Conservation (phyloP, 2,329 filamentous ascomycete species). For the Fusarium duplospermum region DNA sequence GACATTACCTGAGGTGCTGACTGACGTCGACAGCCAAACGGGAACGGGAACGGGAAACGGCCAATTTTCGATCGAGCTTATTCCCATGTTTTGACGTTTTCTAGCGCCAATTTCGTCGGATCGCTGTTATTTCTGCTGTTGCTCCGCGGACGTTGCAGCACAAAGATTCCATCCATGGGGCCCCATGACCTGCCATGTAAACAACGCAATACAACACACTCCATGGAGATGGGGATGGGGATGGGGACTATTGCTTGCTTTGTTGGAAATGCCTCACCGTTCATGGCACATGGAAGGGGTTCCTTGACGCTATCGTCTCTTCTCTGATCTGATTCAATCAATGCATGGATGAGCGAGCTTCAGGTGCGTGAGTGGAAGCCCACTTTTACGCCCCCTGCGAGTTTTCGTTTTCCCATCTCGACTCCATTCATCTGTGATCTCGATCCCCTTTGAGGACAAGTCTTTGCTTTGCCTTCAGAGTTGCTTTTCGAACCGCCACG, state of each 20-base stretch:
- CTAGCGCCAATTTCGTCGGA: constrained; percentile 5
- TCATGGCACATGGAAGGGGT: constrained; percentile 12
- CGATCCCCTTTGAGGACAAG: not conserved
- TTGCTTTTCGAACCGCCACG: not conserved
- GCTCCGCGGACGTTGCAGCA: not conserved
- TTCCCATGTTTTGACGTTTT: not conserved
- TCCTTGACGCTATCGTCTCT: not conserved
- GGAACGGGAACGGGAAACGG: not conserved
- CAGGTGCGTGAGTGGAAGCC: not conserved
- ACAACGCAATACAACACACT: constrained; percentile 14
- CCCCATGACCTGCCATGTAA: constrained; percentile 1
- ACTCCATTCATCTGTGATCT: not conserved
- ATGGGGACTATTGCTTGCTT: constrained; percentile 17
- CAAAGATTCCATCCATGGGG: constrained; percentile 11
- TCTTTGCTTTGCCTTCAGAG: not conserved
- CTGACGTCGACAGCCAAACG: not conserved
- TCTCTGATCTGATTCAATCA: not conserved
- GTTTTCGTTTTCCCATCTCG: not conserved
- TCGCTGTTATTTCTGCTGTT: not conserved
- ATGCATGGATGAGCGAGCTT: not conserved
- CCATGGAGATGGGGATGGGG: constrained; percentile 1
- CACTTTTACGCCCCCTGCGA: not conserved
- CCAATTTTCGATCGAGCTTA: not conserved
- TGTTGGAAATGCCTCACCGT: constrained; percentile 38
- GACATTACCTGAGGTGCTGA: constrained; percentile 12